A percentile compares a stretch with the other conserved stretches of the same genome.
phyloP scores from a whole-genome alignment of 495 filamentous ascomycete species.

The Parmelia sp. region DNA sequence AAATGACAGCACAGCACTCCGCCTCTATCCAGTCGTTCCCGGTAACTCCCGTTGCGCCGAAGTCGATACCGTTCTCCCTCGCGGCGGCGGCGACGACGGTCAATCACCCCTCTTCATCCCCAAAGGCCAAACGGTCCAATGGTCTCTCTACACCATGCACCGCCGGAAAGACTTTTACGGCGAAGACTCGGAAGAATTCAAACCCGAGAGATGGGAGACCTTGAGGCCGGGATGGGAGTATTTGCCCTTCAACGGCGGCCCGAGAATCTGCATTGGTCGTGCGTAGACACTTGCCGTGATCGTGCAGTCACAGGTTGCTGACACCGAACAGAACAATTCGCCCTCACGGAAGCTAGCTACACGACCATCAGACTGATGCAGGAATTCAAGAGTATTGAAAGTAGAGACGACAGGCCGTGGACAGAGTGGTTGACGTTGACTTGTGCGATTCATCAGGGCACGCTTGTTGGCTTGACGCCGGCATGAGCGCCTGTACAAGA shows the following conservation, averaged over 20 bases:
- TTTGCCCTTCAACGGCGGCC: slow-evolving; percentile 75
- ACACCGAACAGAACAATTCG: slow-evolving; percentile 50
- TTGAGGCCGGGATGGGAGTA: slow-evolving; percentile 61
- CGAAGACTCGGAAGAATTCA: slow-evolving; percentile 31
- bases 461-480: slow-evolving; percentile 21
- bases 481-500: slow-evolving; percentile 1
- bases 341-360: slow-evolving; percentile 77
- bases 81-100: slow-evolving; percentile 48
- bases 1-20: slow-evolving; percentile 39
- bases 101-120: slow-evolving; percentile 40
- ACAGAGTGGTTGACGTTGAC: slow-evolving; percentile 21
- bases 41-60: slow-evolving; percentile 48
- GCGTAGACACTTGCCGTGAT: slow-evolving; percentile 2
- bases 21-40: slow-evolving; percentile 54
- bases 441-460: slow-evolving; percentile 12
- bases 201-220: slow-evolving; percentile 45
- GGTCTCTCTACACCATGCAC: slow-evolving; percentile 30
- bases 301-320: background rate
- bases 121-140: slow-evolving; percentile 31
- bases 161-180: slow-evolving; percentile 33
- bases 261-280: slow-evolving; percentile 77
- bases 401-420: slow-evolving; percentile 17
- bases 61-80: slow-evolving; percentile 43
- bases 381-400: slow-evolving; percentile 51
- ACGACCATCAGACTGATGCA: slow-evolving; percentile 67